phyloP scores from a whole-genome alignment of 1,284 basidiomycete genomes.

The Sanghuangporus baumii region DNA sequence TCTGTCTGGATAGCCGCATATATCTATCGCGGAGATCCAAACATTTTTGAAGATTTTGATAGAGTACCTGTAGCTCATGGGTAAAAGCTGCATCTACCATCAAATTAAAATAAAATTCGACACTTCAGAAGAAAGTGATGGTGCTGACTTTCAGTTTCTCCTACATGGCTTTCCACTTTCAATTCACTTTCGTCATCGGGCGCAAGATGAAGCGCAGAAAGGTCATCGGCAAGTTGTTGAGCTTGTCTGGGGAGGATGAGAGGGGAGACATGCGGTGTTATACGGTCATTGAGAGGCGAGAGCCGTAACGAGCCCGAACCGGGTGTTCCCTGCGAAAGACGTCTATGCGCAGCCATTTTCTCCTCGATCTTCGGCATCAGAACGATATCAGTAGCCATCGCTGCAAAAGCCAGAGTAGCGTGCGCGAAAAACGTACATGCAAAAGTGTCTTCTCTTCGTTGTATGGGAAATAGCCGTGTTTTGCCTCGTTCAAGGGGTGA shows the following conservation, averaged over 20 bases:
- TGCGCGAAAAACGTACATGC: conserved; percentile 46
- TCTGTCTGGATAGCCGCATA: conserved; percentile 77
- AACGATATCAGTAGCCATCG: neutral
- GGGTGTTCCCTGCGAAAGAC: conserved; percentile 36
- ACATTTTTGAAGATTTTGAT: conserved; percentile 69
- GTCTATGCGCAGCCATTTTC: conserved; percentile 58
- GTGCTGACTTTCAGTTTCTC: conserved; percentile 10
- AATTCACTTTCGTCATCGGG: conserved; percentile 21
- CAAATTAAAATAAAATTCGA: neutral
- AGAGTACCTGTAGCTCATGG: conserved; percentile 49
- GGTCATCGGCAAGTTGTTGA: neutral
- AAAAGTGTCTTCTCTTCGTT: conserved; percentile 45
- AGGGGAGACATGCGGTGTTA: neutral
- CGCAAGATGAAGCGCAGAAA: conserved; percentile 6
- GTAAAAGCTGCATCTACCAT: conserved; percentile 36
- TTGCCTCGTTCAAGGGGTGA: neutral
- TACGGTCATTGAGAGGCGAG: conserved; percentile 27
- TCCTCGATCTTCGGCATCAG: conserved; percentile 56
- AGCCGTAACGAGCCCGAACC: conserved; percentile 26
- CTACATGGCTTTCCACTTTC: conserved; percentile 11
- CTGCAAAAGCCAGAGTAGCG: neutral
- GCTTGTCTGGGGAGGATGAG: conserved; percentile 1
- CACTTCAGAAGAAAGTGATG: conserved; percentile 17
- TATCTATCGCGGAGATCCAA: conserved; percentile 91
- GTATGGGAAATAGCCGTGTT: conserved; percentile 9